phyloP scores from a whole-genome alignment of 805 yeast species.

The Saccharomycopsis javanensis region DNA sequence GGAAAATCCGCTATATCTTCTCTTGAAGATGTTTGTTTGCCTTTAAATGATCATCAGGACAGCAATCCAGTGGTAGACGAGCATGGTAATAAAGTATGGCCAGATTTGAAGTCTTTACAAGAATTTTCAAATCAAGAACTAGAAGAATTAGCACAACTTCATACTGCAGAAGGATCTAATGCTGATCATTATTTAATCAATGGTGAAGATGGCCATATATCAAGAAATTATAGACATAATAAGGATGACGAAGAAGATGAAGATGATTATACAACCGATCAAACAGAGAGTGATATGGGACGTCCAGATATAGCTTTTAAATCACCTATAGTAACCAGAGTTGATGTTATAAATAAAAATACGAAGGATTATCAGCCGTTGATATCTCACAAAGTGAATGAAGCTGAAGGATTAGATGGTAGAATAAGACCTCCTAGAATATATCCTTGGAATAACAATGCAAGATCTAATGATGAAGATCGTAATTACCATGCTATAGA shows the following conservation, averaged over 20 bases:
- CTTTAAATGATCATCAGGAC: slow-evolving; percentile 45
- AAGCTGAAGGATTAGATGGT: slow-evolving; percentile 47
- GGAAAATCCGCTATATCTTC: slow-evolving; percentile 45
- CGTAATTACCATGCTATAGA: background rate
- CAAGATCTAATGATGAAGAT: slow-evolving; percentile 5
- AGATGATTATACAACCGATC: background rate
- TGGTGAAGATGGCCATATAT: background rate
- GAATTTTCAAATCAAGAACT: slow-evolving; percentile 70
- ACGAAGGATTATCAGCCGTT: slow-evolving; percentile 3
- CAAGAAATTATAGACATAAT: background rate
- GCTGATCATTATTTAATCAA: background rate
- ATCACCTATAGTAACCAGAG: slow-evolving; percentile 14
- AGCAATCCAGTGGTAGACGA: slow-evolving; percentile 22
- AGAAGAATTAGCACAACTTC: slow-evolving; percentile 30
- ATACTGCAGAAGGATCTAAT: slow-evolving; percentile 5
- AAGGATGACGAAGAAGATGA: slow-evolving; percentile 1
- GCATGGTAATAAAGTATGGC: slow-evolving; percentile 49
- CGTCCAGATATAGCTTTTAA: slow-evolving; percentile 12
- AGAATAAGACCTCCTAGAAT: slow-evolving; percentile 66
- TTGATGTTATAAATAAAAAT: slow-evolving; percentile 6
- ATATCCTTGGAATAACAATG: slow-evolving; percentile 58
- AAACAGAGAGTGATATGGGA: background rate
- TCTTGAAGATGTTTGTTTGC: slow-evolving; percentile 86
- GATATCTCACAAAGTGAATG: slow-evolving; percentile 31
- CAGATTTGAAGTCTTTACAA: slow-evolving; percentile 65